Evolutionary conservation across 2,329 filamentous ascomycete genomes (phyloP).

Genomic region (Aspergillus ibericus): DNA sequence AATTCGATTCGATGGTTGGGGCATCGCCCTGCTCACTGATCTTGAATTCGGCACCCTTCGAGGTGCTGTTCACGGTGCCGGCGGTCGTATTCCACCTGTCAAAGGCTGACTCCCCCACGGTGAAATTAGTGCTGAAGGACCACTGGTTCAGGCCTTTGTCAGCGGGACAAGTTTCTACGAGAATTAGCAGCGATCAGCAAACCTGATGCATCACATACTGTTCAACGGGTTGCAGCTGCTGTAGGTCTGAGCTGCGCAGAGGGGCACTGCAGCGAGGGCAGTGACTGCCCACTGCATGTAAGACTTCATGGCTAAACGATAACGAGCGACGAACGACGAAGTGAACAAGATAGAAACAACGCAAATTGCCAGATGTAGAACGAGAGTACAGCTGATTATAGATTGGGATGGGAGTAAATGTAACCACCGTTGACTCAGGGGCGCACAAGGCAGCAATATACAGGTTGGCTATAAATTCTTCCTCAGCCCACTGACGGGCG

Average conservation of each 20-base stretch:
- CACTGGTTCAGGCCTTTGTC: conserved; percentile 65
- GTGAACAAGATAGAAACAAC: neutral
- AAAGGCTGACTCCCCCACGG: conserved; percentile 54
- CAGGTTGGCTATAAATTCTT: neutral
- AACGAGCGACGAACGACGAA: neutral
- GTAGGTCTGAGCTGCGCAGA: conserved; percentile 64
- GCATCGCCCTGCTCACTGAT: conserved; percentile 75
- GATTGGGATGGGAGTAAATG: neutral
- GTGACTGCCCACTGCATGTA: conserved; percentile 6
- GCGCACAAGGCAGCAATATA: neutral
- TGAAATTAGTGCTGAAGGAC: conserved; percentile 38
- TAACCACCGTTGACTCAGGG: neutral
- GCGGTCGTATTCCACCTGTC: conserved; percentile 66
- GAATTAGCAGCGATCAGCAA: neutral
- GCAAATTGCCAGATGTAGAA: neutral
- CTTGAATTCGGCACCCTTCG: conserved; percentile 77
- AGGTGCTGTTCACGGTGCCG: conserved; percentile 62
- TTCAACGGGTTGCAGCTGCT: conserved; percentile 71
- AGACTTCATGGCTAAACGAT: conserved; percentile 2
- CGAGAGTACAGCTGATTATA: neutral
- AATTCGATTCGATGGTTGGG: conserved; percentile 81
- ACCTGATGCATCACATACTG: conserved; percentile 11
- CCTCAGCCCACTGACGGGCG: neutral
- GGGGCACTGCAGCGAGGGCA: conserved; percentile 8
- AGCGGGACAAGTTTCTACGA: conserved; percentile 59